Evolutionary conservation across 2,329 filamentous ascomycete genomes (phyloP).

Genomic region (Pseudogymnoascus sp.): DNA sequence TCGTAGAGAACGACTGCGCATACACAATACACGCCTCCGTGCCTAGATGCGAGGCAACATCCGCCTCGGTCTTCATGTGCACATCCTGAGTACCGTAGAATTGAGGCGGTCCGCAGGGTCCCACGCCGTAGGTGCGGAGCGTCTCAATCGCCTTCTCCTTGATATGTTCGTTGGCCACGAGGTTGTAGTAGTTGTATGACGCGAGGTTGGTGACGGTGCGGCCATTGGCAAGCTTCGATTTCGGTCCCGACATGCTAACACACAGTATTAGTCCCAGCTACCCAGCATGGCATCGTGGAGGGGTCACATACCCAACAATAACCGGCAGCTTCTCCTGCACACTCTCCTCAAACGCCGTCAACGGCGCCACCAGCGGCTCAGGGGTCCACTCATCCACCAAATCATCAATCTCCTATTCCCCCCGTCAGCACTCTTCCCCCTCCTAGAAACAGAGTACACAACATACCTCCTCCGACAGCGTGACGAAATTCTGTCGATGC

Average conservation of each 20-base stretch:
- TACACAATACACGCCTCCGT: constrained; percentile 89
- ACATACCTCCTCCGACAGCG: constrained; percentile 69
- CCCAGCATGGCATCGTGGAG: neutral
- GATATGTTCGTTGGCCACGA: constrained; percentile 83
- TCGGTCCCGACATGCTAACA: constrained; percentile 74
- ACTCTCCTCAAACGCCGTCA: constrained; percentile 66
- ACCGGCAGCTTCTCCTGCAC: constrained; percentile 82
- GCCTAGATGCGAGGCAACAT: constrained; percentile 85
- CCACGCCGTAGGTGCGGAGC: constrained; percentile 89
- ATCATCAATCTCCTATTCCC: constrained; percentile 77
- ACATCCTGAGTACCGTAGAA: constrained; percentile 99
- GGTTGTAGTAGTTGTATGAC: constrained; percentile 96
- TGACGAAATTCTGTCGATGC: constrained; percentile 80
- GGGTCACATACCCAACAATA: constrained; percentile 66
- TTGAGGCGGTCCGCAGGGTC: constrained; percentile 90
- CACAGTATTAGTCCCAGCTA: constrained; percentile 8
- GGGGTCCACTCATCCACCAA: constrained; percentile 94
- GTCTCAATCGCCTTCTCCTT: constrained; percentile 94
- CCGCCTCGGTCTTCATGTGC: constrained; percentile 92
- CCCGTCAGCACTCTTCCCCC: neutral
- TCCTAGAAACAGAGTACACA: neutral
- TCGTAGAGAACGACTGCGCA: constrained; percentile 91
- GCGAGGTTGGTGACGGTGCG: constrained; percentile 89
- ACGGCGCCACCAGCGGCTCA: constrained; percentile 74
- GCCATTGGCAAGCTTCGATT: constrained; percentile 80